These are phyloP conservation scores for Buddleja alternifolia DNA, from an alignment of 257 asterid species.

Conservation along the genomic window DNA sequence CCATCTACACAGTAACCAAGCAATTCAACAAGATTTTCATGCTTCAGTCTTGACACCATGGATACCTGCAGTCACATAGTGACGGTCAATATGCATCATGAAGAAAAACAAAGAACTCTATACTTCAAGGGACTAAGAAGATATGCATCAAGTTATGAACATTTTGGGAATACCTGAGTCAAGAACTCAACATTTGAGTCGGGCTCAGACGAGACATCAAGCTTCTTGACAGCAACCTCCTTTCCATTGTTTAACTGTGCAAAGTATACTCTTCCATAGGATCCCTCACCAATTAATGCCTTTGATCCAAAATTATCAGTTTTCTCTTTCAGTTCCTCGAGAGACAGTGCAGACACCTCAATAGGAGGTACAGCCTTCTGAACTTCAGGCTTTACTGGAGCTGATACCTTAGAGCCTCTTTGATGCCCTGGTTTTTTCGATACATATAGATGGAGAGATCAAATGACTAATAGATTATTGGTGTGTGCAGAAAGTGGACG, in stretches of 20 bases:
- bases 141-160: conserved; percentile 4
- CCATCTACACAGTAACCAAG: conserved; percentile 96
- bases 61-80: conserved; percentile 61
- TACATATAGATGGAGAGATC: conserved; percentile 16
- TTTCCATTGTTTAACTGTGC: conserved; percentile 69
- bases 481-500: conserved; percentile 10
- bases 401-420: conserved; percentile 61
- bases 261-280: conserved; percentile 87
- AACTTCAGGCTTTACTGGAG: conserved; percentile 70
- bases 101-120: conserved; percentile 20
- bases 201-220: conserved; percentile 90
- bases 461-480: neutral
- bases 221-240: conserved; percentile 93
- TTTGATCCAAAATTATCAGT: conserved; percentile 86
- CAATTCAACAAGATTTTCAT: conserved; percentile 88
- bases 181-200: conserved; percentile 86
- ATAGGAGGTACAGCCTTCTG: conserved; percentile 74
- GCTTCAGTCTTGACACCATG: conserved; percentile 90
- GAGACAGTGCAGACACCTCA: conserved; percentile 76
- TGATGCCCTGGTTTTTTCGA: conserved; percentile 50
- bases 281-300: conserved; percentile 90
- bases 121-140: conserved; percentile 9
- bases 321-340: conserved; percentile 82
- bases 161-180: conserved; percentile 62
- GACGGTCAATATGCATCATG: conserved; percentile 29